Evolutionary conservation across 1,284 basidiomycete species (phyloP).

Genomic region (Rhizoctonia solani): DNA sequence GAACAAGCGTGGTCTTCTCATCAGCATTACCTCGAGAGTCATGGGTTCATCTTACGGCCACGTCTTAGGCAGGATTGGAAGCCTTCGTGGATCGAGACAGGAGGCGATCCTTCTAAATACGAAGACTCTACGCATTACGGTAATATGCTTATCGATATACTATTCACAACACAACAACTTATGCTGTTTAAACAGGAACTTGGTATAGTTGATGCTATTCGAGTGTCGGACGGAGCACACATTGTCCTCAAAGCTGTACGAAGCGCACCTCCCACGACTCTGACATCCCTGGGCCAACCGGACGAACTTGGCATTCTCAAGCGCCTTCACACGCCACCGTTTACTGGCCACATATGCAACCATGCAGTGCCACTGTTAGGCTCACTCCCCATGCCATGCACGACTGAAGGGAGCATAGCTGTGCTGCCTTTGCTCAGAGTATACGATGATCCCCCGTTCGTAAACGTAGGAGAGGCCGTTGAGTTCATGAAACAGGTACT

Average conservation of each 20-base stretch:
- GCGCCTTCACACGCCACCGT: slow-evolving; percentile 12
- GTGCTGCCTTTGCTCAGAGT: slow-evolving; percentile 22
- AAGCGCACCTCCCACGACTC: not conserved
- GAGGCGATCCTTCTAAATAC: slow-evolving; percentile 1
- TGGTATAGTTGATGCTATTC: slow-evolving; percentile 12
- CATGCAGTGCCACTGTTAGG: slow-evolving; percentile 17
- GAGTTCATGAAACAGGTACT: slow-evolving; percentile 31
- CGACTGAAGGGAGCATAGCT: slow-evolving; percentile 19
- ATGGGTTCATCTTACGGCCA: slow-evolving; percentile 14
- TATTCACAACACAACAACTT: not conserved
- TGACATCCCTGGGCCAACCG: slow-evolving; percentile 1
- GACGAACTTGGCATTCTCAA: slow-evolving; percentile 22
- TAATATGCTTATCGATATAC: not conserved
- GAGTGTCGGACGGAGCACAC: slow-evolving; percentile 1
- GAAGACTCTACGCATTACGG: slow-evolving; percentile 29
- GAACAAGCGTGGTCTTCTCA: slow-evolving; percentile 17
- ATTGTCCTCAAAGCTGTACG: slow-evolving; percentile 14
- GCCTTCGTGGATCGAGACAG: slow-evolving; percentile 16
- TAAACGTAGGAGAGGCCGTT: slow-evolving; percentile 15
- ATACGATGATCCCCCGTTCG: slow-evolving; percentile 23
- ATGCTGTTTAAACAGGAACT: not conserved
- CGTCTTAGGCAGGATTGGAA: slow-evolving; percentile 19
- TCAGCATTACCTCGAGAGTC: slow-evolving; percentile 2
- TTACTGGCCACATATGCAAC: slow-evolving; percentile 24
- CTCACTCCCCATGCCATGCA: slow-evolving; percentile 15